Evolutionary conservation across 2,329 filamentous ascomycete species (phyloP), one percentile per base, ranked within the genome.

Genomic region (Malbranchea zuffiana): DNA sequence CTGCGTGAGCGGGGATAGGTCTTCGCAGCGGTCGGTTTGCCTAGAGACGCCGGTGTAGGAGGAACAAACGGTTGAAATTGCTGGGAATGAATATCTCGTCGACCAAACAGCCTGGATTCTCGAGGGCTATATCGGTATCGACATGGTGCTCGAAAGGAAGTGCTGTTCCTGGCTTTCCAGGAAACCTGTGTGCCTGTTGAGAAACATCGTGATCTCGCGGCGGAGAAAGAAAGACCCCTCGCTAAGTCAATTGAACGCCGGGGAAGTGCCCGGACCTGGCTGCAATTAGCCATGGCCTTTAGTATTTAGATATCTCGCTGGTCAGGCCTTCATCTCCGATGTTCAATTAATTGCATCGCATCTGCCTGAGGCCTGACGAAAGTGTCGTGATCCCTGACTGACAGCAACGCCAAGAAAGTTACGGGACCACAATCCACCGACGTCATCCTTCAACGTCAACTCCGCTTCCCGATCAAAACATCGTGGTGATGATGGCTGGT

Each of bases 41-140:
- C 85, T 19, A 96, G 71, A 24, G 82, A 82, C 42, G 72, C 72
- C 4, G 87, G 87, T 3, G 82, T 76, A 0, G 86, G 86, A 4
- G 87, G 87, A 0, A 74, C 70, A 48, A 86, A 72, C 10, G 78
- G 74, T 24, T 44, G 42, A 31, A 44, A 46, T 11, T 35, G 39
- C 26, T 37, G 39, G 13, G 33, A 29, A 21, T 42, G 36, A 20
- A 44, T 35, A 27, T 21, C 12, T 10, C 29, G 12, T 11, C 29
- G 27, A 19, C 26, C 18, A 13, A 25, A 5, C 3, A 15, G 13
- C 18, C 15, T 24, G 13, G 6, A 18, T 2, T n/a, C 3, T 18
- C 17, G n/a, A 5, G 20, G 5, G 8, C 13, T 18, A 7, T 32
- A 29, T 20, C 15, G 35, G 13, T 4, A 10, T 5, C 3, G 16